Conservation (phyloP, 2,329 filamentous ascomycete genomes). For the Ascocoryne sarcoides region DNA sequence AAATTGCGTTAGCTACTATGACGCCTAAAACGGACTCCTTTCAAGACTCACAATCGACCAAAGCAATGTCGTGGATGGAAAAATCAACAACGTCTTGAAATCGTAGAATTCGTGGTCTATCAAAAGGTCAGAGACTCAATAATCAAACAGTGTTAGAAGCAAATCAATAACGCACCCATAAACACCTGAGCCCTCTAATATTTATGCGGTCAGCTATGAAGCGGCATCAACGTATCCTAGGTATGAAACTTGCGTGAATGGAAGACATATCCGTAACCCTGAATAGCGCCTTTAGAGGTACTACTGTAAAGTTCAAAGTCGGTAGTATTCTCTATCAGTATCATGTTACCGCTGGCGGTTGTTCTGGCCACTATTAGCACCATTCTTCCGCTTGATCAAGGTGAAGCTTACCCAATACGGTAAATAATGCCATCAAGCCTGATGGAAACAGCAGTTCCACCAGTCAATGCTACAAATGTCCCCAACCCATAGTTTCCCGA, state of each 20-base stretch:
- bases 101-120: conserved; percentile 17
- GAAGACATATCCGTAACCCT: conserved; percentile 43
- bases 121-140: conserved; percentile 23
- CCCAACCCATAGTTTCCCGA: conserved; percentile 38
- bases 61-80: conserved; percentile 19
- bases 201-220: too few species aligned
- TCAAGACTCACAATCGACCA: conserved; percentile 17
- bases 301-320: conserved; percentile 47
- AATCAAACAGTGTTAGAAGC: too few species aligned
- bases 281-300: conserved; percentile 41
- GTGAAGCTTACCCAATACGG: conserved; percentile 21
- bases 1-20: background rate
- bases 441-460: conserved; percentile 39
- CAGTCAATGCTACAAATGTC: conserved; percentile 40
- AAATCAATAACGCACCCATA: conserved; percentile 10
- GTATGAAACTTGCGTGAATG: conserved; percentile 27
- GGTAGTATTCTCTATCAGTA: conserved; percentile 38
- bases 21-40: background rate
- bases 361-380: conserved; percentile 3
- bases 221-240: too few species aligned
- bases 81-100: conserved; percentile 15
- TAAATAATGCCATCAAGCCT: conserved; percentile 45
- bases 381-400: background rate
- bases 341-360: conserved; percentile 42
- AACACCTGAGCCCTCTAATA: conserved; percentile 2